A percentile compares a stretch with the other conserved stretches of the same genome.
Evolutionary conservation across 306 rosid genomes (phyloP).

Genomic region (Acacia crassicarpa): DNA sequence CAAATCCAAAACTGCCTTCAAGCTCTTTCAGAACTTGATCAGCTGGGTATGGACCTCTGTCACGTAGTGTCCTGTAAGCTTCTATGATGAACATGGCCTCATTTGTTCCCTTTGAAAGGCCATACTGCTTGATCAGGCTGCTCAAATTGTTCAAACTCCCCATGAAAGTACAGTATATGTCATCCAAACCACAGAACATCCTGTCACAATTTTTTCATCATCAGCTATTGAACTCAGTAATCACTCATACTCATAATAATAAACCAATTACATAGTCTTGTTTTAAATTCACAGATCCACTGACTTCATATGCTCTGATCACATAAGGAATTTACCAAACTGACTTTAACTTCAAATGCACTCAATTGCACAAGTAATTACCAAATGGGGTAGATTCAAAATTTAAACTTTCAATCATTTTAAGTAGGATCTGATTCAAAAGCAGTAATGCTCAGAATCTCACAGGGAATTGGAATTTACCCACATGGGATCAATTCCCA

Average conservation of each 20-base stretch:
- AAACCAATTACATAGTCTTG: not conserved
- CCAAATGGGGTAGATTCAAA: not conserved
- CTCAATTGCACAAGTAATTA: not conserved
- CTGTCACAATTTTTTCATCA: slow-evolving; percentile 40
- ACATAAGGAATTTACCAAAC: not conserved
- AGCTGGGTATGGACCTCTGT: slow-evolving; percentile 92
- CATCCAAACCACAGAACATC: slow-evolving; percentile 79
- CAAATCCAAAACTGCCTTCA: slow-evolving; percentile 84
- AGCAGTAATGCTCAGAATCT: not conserved
- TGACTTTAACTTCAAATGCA: not conserved
- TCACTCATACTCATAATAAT: not conserved
- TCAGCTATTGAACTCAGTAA: not conserved
- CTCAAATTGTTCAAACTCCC: slow-evolving; percentile 71
- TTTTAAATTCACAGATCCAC: not conserved
- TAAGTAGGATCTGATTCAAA: not conserved
- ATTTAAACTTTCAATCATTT: not conserved
- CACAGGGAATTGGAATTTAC: not conserved
- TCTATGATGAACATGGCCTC: slow-evolving; percentile 79
- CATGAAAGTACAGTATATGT: slow-evolving; percentile 73
- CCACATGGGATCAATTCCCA: not conserved
- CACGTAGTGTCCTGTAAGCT: slow-evolving; percentile 87
- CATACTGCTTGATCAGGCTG: slow-evolving; percentile 73
- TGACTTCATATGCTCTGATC: not conserved
- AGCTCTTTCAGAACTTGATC: slow-evolving; percentile 89
- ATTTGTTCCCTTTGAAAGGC: slow-evolving; percentile 66